Conservation (phyloP, 2,329 filamentous ascomycete species). For the Ascosphaera pollenicola region DNA sequence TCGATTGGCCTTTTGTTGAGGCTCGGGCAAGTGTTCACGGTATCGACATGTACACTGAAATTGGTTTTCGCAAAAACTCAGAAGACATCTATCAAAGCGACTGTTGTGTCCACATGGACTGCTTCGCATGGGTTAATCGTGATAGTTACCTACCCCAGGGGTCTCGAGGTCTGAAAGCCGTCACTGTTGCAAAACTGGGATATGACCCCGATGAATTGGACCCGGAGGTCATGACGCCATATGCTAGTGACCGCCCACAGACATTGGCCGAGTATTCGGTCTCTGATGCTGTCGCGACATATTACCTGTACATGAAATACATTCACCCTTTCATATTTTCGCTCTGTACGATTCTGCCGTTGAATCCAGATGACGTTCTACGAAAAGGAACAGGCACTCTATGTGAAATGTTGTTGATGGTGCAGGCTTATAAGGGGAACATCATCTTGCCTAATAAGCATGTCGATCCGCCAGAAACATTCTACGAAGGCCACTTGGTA, state of each 20-base stretch:
- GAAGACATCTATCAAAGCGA: conserved; percentile 95
- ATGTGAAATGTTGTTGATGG: conserved; percentile 99
- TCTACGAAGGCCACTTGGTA: conserved; percentile 89
- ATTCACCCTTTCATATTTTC: conserved; percentile 99
- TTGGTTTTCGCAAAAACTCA: conserved; percentile 83
- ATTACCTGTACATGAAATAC: conserved; percentile 99
- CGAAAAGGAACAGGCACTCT: conserved; percentile 93
- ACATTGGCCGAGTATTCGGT: conserved; percentile 95
- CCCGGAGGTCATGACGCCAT: conserved; percentile 86
- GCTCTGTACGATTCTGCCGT: conserved; percentile 81
- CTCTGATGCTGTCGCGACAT: conserved; percentile 94
- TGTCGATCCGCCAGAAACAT: conserved; percentile 68
- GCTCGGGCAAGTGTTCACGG: conserved; percentile 78
- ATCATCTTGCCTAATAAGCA: conserved; percentile 97
- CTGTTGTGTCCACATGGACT: conserved; percentile 97
- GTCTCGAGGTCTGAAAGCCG: conserved; percentile 89
- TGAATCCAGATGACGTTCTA: conserved; percentile 78
- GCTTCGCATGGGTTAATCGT: conserved; percentile 96
- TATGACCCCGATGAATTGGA: conserved; percentile 98
- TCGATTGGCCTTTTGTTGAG: conserved; percentile 99
- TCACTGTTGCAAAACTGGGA: conserved; percentile 91
- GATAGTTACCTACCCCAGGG: conserved; percentile 96
- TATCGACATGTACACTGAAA: conserved; percentile 98
- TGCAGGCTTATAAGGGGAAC: conserved; percentile 78
- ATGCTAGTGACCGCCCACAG: conserved; percentile 72